phyloP scores from a whole-genome alignment of 1,284 basidiomycete genomes.

The Puccinia triticina region DNA sequence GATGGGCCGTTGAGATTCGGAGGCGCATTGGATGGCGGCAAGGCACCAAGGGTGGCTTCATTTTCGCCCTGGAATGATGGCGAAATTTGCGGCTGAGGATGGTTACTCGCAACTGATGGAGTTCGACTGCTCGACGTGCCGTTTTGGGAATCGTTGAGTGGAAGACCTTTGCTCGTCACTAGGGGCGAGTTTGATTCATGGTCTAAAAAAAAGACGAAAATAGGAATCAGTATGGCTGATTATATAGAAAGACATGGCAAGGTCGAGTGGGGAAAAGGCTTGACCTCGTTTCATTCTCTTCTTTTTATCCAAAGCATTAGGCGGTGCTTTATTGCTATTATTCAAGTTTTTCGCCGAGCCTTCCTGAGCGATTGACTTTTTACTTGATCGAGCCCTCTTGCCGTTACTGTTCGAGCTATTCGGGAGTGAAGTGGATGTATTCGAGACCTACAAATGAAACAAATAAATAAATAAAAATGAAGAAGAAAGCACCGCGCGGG shows the following conservation, averaged over 20 bases:
- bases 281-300: slow-evolving; percentile 44
- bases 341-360: slow-evolving; percentile 4
- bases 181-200: slow-evolving; percentile 30
- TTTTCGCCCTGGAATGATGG: neutral
- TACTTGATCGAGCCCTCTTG: slow-evolving; percentile 15
- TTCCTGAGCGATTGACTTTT: slow-evolving; percentile 21
- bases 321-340: neutral
- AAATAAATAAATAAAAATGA: neutral
- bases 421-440: slow-evolving; percentile 13
- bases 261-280: neutral
- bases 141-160: slow-evolving; percentile 22
- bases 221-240: neutral
- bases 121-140: slow-evolving; percentile 6
- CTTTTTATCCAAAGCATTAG: slow-evolving; percentile 32
- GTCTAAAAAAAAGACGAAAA: slow-evolving; percentile 13
- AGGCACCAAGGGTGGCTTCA: neutral
- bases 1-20: neutral
- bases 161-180: slow-evolving; percentile 5
- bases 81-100: slow-evolving; percentile 18
- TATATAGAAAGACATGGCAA: neutral
- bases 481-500: neutral
- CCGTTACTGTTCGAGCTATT: slow-evolving; percentile 28
- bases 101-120: slow-evolving; percentile 20
- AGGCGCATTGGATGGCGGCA: neutral
- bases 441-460: neutral